Percentiles rank a stretch among this genome's conserved stretches.
phyloP scores from a whole-genome alignment of 208 protist species.

The Crithidia thermophila region DNA sequence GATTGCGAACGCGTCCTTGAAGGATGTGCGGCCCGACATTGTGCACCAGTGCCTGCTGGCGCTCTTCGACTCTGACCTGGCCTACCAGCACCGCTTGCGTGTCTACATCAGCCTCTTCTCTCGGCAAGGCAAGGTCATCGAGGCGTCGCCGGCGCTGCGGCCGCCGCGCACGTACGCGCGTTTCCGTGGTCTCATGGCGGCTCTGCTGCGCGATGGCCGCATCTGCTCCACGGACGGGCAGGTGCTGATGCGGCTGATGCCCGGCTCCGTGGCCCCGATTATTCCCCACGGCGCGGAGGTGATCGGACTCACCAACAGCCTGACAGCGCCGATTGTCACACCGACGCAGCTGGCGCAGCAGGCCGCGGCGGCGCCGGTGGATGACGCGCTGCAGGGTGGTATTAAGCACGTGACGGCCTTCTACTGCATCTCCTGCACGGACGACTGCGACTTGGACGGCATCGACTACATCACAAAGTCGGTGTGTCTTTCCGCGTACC shows the following conservation, averaged over 20 bases:
- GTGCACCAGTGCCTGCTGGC: constrained; percentile 93
- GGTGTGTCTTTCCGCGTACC: constrained; percentile 78
- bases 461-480: constrained; percentile 80
- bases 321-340: constrained; percentile 59
- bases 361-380: constrained; percentile 45
- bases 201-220: constrained; percentile 77
- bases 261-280: constrained; percentile 82
- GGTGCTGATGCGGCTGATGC: constrained; percentile 78
- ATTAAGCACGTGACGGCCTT: constrained; percentile 81
- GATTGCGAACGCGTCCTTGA: constrained; percentile 72
- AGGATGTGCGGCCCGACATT: constrained; percentile 87
- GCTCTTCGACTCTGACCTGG: constrained; percentile 89
- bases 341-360: constrained; percentile 40
- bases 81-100: constrained; percentile 66
- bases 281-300: constrained; percentile 82
- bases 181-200: constrained; percentile 85
- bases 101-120: constrained; percentile 86
- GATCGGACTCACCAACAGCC: constrained; percentile 72
- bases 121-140: constrained; percentile 73
- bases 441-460: constrained; percentile 74
- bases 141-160: constrained; percentile 85
- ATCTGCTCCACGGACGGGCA: constrained; percentile 67
- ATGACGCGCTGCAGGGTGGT: constrained; percentile 78
- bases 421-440: constrained; percentile 86
- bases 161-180: constrained; percentile 88